Base-by-base conservation (phyloP, 2,329 filamentous ascomycete species). In the Falciphora oryzae region DNA sequence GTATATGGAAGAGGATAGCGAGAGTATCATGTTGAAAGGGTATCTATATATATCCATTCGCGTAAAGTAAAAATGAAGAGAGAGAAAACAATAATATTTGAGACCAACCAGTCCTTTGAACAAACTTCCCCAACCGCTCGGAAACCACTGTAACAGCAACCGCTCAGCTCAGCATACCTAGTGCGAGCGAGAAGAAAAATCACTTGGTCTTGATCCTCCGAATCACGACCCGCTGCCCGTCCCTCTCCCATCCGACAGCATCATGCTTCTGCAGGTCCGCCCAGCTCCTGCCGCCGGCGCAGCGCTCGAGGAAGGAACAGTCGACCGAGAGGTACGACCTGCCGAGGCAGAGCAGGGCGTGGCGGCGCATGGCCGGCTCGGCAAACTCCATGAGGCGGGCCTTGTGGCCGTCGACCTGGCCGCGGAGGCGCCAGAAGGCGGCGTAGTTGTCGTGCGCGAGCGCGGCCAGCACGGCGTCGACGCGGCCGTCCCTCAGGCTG, bases 311-410 rank as follows among this genome's bases (percentile, higher is more conserved):
- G 74, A 89, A 92, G 4, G 73, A 73, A 65, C 84, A 75, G 63
- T 92, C 90, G 11, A 92, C 88, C 27, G 79, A 85, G 68, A 97
- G 77, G 75, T 99, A 99, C 5, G 89, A 85, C 71, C 88, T 85
- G 0, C 92, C 93, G 64, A 98, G 85, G 73, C 93, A 95, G 79
- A 97, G 96, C 69, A 98, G 79, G 44, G 91, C 87, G 76, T 93
- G 89, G 69, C 86, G 80, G 69, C 90, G 82, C 72, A 97, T 82
- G n/a, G 84, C 82, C 29, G 87, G 84, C 69, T 92, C 90, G 11
- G 91, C 90, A 80, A 88, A 94, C 71, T 92, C 90, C 81, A 98
- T 88, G 65, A 99, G 78, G 65, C 87, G 86, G 53, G 89, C 85
- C 74, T 90, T 85, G 75, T 96, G 90, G 11, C 91, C 91, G 77